Base-by-base conservation (phyloP, 331 rosid species). In the Malus hybrid region DNA sequence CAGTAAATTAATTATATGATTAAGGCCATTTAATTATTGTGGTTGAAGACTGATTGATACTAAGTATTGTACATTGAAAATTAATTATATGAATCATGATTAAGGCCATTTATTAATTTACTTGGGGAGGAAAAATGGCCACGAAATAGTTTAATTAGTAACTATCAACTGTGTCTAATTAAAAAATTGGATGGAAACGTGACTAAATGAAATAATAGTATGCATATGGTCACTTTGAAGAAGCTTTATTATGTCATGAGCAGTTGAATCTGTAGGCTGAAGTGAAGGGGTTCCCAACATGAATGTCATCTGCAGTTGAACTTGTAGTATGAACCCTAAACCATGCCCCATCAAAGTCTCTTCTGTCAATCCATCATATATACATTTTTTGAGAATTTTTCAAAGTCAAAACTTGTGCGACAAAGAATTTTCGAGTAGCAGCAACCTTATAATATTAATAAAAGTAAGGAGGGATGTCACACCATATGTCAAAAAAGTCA, bases 221-320 rank as follows among this genome's bases (percentile, higher is more conserved):
- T 13, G 22, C 22, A 55, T 52, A 52, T 52, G 28, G 19, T 18
- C 6, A n/a, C 24, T n/a, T 36, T 22, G 57, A 52, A 55, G 62
- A 28, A 34, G 5, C 24, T 36, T 44, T 44, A 44, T 36, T 0
- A 52, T 46, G 6, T 29, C 20, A 27, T 52, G 22, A 22, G 8
- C 42, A 32, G 72, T 54, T 52, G 67, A 64, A 50, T 64, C 65
- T 67, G 73, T 70, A 12, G 52, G 31, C 24, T 55, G 77, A 65
- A 72, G 28, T 14, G 29, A 60, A 39, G 59, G 67, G 57, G 75
- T 65, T 62, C 32, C 65, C 16, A 73, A 60, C 55, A 75, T 67
- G 71, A 36, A 27, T 67, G 76, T 61, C 76, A 81, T 77, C 67
- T 67, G 48, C 71, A 73, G 79, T 77, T 73, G 76, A 68, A 73